Evolutionary conservation across 169 alveolate species (phyloP).

Genomic region (Plasmodium knowlesi): DNA sequence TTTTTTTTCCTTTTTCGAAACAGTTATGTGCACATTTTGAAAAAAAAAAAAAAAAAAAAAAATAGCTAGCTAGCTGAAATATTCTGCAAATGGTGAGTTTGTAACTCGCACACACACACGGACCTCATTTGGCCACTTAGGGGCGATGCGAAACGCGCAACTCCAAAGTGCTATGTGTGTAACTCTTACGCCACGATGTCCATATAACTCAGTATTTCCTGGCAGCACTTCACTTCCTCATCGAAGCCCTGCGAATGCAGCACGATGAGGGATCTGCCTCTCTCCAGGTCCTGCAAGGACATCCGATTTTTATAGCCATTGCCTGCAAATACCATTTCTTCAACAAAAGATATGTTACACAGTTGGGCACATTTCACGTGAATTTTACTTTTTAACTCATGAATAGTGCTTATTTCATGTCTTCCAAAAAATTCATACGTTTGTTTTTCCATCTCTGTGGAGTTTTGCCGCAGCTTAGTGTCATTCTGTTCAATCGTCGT

Average conservation of each 20-base stretch:
- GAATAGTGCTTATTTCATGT: slow-evolving; percentile 7
- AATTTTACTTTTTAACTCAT: slow-evolving; percentile 41
- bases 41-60: too few relatives aligned
- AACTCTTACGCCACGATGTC: neutral
- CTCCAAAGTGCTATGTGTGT: neutral
- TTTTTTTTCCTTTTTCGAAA: neutral
- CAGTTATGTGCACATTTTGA: neutral
- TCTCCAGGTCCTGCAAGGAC: slow-evolving; percentile 29
- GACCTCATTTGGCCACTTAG: neutral
- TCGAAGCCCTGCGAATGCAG: slow-evolving; percentile 26
- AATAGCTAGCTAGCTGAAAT: neutral
- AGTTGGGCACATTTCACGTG: slow-evolving; percentile 21
- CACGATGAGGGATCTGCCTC: slow-evolving; percentile 13
- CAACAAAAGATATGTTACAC: slow-evolving; percentile 20
- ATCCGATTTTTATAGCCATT: slow-evolving; percentile 22
- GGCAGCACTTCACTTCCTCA: slow-evolving; percentile 34
- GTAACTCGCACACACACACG: neutral
- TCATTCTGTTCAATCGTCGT: neutral
- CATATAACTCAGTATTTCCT: slow-evolving; percentile 25
- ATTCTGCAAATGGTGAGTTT: neutral
- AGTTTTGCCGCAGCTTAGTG: neutral
- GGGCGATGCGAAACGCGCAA: neutral
- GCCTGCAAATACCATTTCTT: slow-evolving; percentile 49
- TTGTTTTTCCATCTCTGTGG: slow-evolving; percentile 6
- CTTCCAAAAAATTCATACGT: slow-evolving; percentile 36